Conservation (phyloP, 2,329 filamentous ascomycete species). For the Dendrostoma leiphaemia region DNA sequence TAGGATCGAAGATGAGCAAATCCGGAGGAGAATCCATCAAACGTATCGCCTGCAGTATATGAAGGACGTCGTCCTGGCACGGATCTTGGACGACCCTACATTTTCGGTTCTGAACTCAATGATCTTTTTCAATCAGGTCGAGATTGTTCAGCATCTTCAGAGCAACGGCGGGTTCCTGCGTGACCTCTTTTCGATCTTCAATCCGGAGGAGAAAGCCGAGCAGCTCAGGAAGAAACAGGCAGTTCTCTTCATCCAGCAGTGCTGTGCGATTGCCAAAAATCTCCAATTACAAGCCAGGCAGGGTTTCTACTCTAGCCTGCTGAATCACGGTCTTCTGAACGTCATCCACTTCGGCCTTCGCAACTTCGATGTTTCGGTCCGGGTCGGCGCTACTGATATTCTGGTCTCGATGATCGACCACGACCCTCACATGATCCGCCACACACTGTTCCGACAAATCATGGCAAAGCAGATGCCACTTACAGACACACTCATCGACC, state of each 20-base stretch:
- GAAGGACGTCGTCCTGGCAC: constrained; percentile 95
- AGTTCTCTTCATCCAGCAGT: constrained; percentile 95
- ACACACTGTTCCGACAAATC: constrained; percentile 89
- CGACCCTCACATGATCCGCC: constrained; percentile 89
- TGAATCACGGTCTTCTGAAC: constrained; percentile 79
- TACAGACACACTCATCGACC: constrained; percentile 88
- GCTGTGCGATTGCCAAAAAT: constrained; percentile 90
- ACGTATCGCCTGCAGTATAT: constrained; percentile 95
- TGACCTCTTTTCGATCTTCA: constrained; percentile 85
- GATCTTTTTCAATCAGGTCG: constrained; percentile 99
- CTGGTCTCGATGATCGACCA: constrained; percentile 93
- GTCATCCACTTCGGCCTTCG: constrained; percentile 91
- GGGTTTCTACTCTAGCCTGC: constrained; percentile 84
- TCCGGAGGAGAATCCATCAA: constrained; percentile 89
- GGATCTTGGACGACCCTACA: constrained; percentile 95
- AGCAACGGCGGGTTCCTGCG: constrained; percentile 73
- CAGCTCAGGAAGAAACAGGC: constrained; percentile 84
- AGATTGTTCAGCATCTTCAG: constrained; percentile 95
- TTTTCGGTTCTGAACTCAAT: constrained; percentile 96
- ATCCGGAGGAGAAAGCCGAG: constrained; percentile 52
- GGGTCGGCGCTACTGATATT: constrained; percentile 91
- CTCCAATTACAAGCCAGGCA: constrained; percentile 80
- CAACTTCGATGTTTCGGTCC: constrained; percentile 77
- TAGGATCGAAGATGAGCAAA: constrained; percentile 76
- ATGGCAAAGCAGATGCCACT: constrained; percentile 81